These are phyloP conservation scores for Pseudocercospora musae DNA, from an alignment of 2,329 filamentous ascomycete species.

Conservation along the genomic window DNA sequence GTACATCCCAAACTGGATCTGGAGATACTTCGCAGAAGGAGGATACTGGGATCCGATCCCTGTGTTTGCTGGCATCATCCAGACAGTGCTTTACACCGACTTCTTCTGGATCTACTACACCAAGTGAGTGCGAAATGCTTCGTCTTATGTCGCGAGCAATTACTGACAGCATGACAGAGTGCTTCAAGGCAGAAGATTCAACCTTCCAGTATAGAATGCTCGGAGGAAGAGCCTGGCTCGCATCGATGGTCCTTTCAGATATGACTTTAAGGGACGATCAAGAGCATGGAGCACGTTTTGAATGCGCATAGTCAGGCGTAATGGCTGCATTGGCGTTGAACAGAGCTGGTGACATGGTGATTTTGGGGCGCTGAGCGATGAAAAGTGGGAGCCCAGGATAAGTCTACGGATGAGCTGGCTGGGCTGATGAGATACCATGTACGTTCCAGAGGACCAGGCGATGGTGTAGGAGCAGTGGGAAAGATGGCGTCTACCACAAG, in stretches of 20 bases:
- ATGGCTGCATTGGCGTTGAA: conserved; percentile 1
- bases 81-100: conserved; percentile 95
- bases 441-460: not conserved
- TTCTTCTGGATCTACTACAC: conserved; percentile 99
- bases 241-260: not conserved
- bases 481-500: not conserved
- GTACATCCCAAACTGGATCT: conserved; percentile 99
- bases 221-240: not conserved
- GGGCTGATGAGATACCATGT: conserved; percentile 2
- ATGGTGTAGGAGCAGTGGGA: not conserved
- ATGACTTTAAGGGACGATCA: not conserved
- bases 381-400: not conserved
- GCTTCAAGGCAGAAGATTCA: conserved; percentile 54
- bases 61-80: conserved; percentile 81
- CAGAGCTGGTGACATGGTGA: not conserved
- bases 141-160: not conserved
- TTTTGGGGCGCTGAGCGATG: not conserved
- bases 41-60: conserved; percentile 73
- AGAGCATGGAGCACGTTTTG: not conserved
- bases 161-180: conserved; percentile 38
- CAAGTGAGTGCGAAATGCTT: conserved; percentile 56
- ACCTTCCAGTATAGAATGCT: conserved; percentile 47
- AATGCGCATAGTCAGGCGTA: not conserved
- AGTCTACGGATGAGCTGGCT: not conserved
- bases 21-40: conserved; percentile 75